Percentiles rank a stretch among this genome's conserved stretches.
phyloP scores from a whole-genome alignment of 129 eudicot genomes.

The Flaveria sonorensis region DNA sequence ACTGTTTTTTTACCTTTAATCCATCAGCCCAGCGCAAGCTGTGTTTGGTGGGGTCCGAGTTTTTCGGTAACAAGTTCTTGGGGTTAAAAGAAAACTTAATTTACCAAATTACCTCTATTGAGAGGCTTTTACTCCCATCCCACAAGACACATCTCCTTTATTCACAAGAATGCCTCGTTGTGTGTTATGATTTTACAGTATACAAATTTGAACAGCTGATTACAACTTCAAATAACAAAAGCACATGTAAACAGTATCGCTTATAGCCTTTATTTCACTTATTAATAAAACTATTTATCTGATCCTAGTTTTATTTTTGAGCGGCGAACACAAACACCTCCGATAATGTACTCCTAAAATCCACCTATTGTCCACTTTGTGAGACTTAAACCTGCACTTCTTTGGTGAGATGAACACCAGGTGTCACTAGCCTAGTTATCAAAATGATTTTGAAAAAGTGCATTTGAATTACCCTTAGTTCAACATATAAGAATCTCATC shows the following conservation, averaged over 20 bases:
- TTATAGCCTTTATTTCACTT: no score
- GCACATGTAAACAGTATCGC: neutral
- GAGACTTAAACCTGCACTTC: no score
- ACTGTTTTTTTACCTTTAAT: no score
- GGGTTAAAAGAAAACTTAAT: neutral
- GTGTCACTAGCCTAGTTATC: neutral
- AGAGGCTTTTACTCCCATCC: neutral
- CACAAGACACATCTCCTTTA: neutral
- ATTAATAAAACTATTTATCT: no score
- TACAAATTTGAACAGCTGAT: neutral
- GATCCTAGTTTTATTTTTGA: neutral
- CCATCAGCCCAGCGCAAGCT: no score
- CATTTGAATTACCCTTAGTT: neutral
- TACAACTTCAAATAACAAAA: slow-evolving; percentile 10
- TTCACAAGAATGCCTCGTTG: neutral
- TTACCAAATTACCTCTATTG: neutral
- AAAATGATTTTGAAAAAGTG: neutral
- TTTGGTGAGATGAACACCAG: no score
- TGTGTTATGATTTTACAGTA: neutral
- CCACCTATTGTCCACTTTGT: no score
- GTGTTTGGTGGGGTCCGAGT: no score
- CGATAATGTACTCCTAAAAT: no score
- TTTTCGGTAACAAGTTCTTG: no score
- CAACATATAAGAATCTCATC: neutral
- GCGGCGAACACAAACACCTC: no score